Base-by-base conservation (phyloP, 2,329 filamentous ascomycete genomes). In the Ophidiomyces ophidiicola region DNA sequence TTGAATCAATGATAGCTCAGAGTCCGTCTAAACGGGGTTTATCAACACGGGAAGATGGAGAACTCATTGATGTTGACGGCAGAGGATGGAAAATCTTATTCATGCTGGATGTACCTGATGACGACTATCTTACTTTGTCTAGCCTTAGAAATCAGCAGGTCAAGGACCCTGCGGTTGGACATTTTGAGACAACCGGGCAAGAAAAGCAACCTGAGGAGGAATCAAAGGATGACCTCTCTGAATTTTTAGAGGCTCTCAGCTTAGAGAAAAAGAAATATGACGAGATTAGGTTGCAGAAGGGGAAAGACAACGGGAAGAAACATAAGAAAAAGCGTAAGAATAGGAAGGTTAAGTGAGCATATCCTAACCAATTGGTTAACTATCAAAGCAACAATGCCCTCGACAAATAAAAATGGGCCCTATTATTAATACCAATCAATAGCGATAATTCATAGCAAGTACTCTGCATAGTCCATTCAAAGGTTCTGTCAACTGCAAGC, bases 51-150 rank as follows among this genome's bases (percentile, higher is more conserved):
- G 7, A 25, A 4, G 26, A 30, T 4, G 19, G 14, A 6, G 14
- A 34, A 3, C 8, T 23, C 11, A 36, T 43, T 19, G 30, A 28
- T 6, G 14, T 35, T 11, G 30, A 39, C n/a, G 8, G 2, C 4
- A 8, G 17, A 35, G 41, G 35, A 2, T 15, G 25, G 7, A 32
- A 6, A 14, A 32, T 41, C 21, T 31, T 28, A 21, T 44, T 34
- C 25, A 44, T 44, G 42, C 6, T 36, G 12, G 19, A 32, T 3
- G 32, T 20, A 5, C 17, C 15, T 4, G 32, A 41, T 15, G 23
- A 34, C 10, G 18, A 28, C 3, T 44, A 41, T 28, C 31, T 39
- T 15, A 11, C 17, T 5, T 17, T 43, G 18, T 17, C 11, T 19
- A 24, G 31, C 11, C 4, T 12, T 23, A 15, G 34, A 17, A 20